phyloP scores from a whole-genome alignment of 192 early-diverging fungal genomes.

The Geranomyces variabilis region DNA sequence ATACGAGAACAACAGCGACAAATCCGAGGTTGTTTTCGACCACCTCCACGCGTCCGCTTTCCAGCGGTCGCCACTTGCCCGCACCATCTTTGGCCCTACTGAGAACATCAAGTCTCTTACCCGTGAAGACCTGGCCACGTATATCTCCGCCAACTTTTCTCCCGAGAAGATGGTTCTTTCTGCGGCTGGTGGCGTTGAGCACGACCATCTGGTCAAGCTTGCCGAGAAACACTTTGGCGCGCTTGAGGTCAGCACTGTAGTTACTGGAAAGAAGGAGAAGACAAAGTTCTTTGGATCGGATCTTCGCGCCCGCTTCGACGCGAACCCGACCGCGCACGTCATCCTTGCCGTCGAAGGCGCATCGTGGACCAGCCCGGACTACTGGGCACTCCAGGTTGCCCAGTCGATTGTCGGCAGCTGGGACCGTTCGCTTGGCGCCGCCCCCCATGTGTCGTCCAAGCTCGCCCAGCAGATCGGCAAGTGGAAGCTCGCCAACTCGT shows the following conservation, averaged over 20 bases:
- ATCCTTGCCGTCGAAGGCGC: conserved; percentile 95
- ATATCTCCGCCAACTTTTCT: conserved; percentile 93
- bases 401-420: conserved; percentile 96
- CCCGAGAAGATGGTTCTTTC: conserved; percentile 96
- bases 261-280: conserved; percentile 44
- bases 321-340: conserved; percentile 90
- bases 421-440: conserved; percentile 92
- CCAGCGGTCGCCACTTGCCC: conserved; percentile 86
- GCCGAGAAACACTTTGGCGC: conserved; percentile 91
- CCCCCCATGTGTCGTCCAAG: conserved; percentile 82
- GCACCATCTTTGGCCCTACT: conserved; percentile 91
- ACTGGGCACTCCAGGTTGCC: conserved; percentile 93
- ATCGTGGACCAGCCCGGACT: conserved; percentile 92
- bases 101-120: conserved; percentile 92
- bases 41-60: conserved; percentile 96
- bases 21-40: conserved; percentile 99
- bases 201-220: conserved; percentile 88
- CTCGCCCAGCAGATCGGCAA: conserved; percentile 82
- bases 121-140: conserved; percentile 82
- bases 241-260: conserved; percentile 57
- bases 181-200: conserved; percentile 87
- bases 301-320: conserved; percentile 84
- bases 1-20: conserved; percentile 74
- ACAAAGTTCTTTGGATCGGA: conserved; percentile 93
- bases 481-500: conserved; percentile 89